Evolutionary conservation across 2,329 filamentous ascomycete species (phyloP).

Genomic region (Diaporthe eres): DNA sequence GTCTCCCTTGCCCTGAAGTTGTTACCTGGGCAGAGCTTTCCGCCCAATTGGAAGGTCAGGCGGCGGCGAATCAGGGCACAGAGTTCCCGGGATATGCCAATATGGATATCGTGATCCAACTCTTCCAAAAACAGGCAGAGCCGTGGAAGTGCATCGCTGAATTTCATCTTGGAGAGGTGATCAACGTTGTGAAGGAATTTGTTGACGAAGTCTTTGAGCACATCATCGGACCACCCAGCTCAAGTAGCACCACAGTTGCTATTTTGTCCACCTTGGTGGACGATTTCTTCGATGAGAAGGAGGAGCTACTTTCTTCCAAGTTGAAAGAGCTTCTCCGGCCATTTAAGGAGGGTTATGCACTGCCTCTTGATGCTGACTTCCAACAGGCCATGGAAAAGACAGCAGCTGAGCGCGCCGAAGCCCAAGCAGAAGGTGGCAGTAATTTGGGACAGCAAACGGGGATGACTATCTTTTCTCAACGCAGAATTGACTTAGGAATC

Average conservation of each 20-base stretch:
- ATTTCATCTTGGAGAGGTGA: neutral
- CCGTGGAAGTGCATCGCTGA: neutral
- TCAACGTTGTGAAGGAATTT: neutral
- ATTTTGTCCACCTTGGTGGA: neutral
- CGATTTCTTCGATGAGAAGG: neutral
- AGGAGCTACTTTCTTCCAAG: neutral
- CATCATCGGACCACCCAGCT: neutral
- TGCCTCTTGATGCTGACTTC: conserved; percentile 2
- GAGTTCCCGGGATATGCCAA: neutral
- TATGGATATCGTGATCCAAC: neutral
- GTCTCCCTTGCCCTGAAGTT: neutral
- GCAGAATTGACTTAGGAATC: neutral
- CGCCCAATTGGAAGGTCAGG: neutral
- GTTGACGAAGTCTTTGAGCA: conserved; percentile 2
- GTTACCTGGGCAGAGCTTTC: neutral
- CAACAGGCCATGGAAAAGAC: neutral
- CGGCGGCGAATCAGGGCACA: neutral
- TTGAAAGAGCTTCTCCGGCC: neutral
- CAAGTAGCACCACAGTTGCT: neutral
- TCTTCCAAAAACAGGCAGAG: neutral
- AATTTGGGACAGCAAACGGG: neutral
- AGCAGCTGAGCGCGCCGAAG: neutral
- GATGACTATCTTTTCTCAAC: neutral
- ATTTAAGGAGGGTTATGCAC: neutral
- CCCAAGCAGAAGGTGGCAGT: neutral